Percentiles rank a stretch among this genome's conserved stretches.
These are phyloP conservation scores for Kondoa malvinella DNA, from an alignment of 768 basidiomycete species.

Conservation along the genomic window DNA sequence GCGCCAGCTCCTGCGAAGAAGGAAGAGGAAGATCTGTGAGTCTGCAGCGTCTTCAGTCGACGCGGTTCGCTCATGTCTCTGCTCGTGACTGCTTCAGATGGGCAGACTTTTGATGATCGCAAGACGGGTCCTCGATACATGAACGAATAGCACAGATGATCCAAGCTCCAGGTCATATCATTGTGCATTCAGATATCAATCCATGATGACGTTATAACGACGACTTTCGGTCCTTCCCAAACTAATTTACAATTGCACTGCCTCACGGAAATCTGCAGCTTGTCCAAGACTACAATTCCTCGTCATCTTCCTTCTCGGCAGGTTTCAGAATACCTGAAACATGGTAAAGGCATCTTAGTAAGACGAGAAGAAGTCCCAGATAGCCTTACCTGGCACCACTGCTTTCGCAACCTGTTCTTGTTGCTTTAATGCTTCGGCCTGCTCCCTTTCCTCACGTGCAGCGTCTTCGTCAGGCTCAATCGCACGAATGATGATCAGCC, in stretches of 20 bases:
- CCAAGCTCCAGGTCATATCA: no score
- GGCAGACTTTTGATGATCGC: no score
- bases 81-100: no score
- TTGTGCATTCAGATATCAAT: no score
- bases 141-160: no score
- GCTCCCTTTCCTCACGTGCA: constrained; percentile 78
- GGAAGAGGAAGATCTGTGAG: not conserved
- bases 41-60: no score
- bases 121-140: no score
- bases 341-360: constrained; percentile 9
- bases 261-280: no score
- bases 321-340: constrained; percentile 5
- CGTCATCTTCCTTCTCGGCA: not conserved
- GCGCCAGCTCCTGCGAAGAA: not conserved
- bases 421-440: constrained; percentile 54
- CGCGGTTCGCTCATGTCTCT: no score
- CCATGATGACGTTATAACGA: no score
- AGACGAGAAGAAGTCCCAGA: constrained; percentile 38
- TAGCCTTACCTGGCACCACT: constrained; percentile 92
- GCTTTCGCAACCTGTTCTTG: constrained; percentile 78
- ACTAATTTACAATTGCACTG: no score
- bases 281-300: not conserved
- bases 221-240: no score
- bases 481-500: constrained; percentile 93
- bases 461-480: constrained; percentile 73